Conservation (phyloP, 2,329 filamentous ascomycete genomes). For the Parastagonospora nodorum region DNA sequence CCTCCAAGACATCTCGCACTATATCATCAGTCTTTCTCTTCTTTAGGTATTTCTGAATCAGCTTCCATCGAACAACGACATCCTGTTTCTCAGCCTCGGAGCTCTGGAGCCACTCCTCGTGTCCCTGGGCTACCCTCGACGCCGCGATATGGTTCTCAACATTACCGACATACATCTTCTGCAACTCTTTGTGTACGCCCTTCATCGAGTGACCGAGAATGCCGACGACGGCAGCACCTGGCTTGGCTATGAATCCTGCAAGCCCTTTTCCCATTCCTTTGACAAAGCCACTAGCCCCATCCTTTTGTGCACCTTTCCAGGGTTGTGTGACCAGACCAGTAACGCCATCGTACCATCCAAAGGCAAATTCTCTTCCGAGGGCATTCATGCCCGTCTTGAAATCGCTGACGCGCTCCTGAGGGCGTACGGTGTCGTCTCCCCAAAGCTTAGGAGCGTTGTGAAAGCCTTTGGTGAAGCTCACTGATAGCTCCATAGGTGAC, state of each 20-base stretch:
- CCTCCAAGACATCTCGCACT: slow-evolving; percentile 38
- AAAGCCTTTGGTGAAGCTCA: slow-evolving; percentile 23
- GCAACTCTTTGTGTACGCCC: slow-evolving; percentile 22
- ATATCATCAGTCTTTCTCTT: slow-evolving; percentile 11
- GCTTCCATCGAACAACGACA: slow-evolving; percentile 17
- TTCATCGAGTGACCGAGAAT: slow-evolving; percentile 23
- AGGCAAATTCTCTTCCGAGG: slow-evolving; percentile 28
- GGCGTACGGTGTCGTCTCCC: slow-evolving; percentile 25
- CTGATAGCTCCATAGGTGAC: slow-evolving; percentile 18
- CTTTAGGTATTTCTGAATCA: slow-evolving; percentile 16
- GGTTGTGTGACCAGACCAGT: slow-evolving; percentile 28
- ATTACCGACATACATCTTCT: slow-evolving; percentile 14
- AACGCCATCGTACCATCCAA: slow-evolving; percentile 29
- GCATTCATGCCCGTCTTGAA: slow-evolving; percentile 21
- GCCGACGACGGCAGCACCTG: slow-evolving; percentile 19
- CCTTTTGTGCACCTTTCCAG: slow-evolving; percentile 21
- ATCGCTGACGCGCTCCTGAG: slow-evolving; percentile 23
- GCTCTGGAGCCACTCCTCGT: slow-evolving; percentile 24
- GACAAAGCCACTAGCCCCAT: slow-evolving; percentile 25
- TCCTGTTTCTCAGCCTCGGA: slow-evolving; percentile 18
- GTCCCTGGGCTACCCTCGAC: slow-evolving; percentile 20
- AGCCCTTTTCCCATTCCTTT: slow-evolving; percentile 34
- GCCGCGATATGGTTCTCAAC: slow-evolving; percentile 18
- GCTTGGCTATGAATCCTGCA: slow-evolving; percentile 29
- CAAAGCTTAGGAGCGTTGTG: slow-evolving; percentile 29